A percentile compares a stretch with the other conserved stretches of the same genome.
These are phyloP conservation scores for Euphrasia arctica DNA, from an alignment of 305 asterid genomes.

Conservation along the genomic window DNA sequence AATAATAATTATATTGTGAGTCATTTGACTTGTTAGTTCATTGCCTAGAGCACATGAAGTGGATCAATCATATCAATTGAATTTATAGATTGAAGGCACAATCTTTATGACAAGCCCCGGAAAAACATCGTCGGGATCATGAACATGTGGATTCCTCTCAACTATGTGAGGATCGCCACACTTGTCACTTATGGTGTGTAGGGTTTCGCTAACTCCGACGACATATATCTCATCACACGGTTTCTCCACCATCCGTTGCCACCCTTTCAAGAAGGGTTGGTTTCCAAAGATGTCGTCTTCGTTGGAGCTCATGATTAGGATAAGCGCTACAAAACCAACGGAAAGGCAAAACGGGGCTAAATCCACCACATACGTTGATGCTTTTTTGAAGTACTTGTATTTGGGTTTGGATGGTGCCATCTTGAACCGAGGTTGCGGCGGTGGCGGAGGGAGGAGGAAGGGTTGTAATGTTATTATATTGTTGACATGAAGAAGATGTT, in stretches of 20 bases:
- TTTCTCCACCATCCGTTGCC: constrained; percentile 24
- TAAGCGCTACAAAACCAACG: constrained; percentile 21
- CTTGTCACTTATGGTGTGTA: constrained; percentile 36
- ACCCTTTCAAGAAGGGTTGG: constrained; percentile 13
- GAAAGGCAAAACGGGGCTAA: constrained; percentile 25
- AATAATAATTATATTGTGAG: too few relatives aligned
- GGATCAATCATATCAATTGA: neutral
- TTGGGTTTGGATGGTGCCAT: constrained; percentile 22
- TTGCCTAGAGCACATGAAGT: too few relatives aligned
- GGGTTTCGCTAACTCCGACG: constrained; percentile 42
- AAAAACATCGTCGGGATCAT: constrained; percentile 42
- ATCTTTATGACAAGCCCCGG: constrained; percentile 43
- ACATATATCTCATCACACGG: constrained; percentile 39
- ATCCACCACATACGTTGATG: constrained; percentile 24
- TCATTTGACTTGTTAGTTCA: too few relatives aligned
- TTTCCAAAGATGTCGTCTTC: neutral
- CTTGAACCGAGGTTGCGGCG: neutral
- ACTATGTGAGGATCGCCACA: constrained; percentile 14
- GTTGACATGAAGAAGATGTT: too few relatives aligned
- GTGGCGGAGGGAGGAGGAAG: constrained; percentile 7
- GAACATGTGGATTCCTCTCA: constrained; percentile 14
- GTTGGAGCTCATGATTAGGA: constrained; percentile 23
- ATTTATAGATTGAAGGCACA: constrained; percentile 16
- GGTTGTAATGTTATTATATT: neutral
- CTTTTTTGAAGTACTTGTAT: constrained; percentile 19